Evolutionary conservation across 768 basidiomycete genomes (phyloP).

Genomic region (Tricholoma hemisulphureum): DNA sequence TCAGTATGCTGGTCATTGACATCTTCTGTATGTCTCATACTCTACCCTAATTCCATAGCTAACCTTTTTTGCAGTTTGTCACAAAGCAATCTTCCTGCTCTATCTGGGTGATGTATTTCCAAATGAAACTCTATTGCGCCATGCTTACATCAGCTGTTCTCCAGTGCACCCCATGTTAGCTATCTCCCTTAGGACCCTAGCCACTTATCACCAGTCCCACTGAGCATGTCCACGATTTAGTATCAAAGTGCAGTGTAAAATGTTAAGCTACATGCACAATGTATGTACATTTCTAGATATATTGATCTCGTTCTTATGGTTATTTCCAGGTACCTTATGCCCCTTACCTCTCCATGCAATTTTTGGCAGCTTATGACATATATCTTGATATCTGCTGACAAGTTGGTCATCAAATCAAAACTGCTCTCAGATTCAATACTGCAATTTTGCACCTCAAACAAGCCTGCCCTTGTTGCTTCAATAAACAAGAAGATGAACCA

Average conservation of each 20-base stretch:
- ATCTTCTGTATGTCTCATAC: not conserved
- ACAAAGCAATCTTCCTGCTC: not conserved
- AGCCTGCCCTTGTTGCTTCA: not conserved
- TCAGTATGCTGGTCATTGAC: not conserved
- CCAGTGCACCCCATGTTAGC: too few species aligned
- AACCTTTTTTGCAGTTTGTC: not conserved
- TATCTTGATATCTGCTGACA: constrained; percentile 3
- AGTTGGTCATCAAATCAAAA: not conserved
- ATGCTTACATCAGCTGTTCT: constrained; percentile 8
- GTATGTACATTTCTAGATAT: not conserved
- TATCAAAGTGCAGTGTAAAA: constrained; percentile 7
- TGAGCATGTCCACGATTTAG: constrained; percentile 10
- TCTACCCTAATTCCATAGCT: not conserved
- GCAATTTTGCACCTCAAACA: not conserved
- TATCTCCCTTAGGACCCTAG: too few species aligned
- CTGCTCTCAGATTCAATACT: too few species aligned
- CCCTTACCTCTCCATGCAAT: not conserved
- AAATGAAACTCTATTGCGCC: constrained; percentile 8
- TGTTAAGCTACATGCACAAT: constrained; percentile 12
- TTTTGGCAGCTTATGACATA: not conserved
- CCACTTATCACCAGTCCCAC: constrained; percentile 6
- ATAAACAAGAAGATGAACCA: not conserved
- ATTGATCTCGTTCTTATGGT: not conserved
- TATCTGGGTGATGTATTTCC: constrained; percentile 3
- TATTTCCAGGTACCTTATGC: not conserved